Base-by-base conservation (phyloP, 139 green algal genomes). In the Chlorella vulgaris region DNA sequence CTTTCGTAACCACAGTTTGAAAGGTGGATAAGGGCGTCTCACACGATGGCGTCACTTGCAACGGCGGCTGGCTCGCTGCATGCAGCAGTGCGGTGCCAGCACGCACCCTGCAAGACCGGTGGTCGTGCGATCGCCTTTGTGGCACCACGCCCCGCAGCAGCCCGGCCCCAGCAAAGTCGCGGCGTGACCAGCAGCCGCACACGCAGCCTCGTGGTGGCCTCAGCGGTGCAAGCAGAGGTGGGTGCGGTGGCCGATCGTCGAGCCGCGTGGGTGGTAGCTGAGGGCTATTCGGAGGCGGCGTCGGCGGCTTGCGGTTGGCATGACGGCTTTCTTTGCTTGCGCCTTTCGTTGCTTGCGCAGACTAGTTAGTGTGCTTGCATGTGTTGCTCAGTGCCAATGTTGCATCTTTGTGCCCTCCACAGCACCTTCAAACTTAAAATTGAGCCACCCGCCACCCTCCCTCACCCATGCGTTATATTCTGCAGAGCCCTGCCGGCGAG, bases 221-320 rank as follows among this genome's bases (percentile, higher is more conserved):
- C 71, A 39, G 73, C 73, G 24, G 73, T 53, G 7, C 73, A 79
- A 35, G 70, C 51, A 22, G 51, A 71, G 65, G 35, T 43, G 33
- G 36, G 65, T 24, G 28, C 15, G 15, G 22, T 5, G 13, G 13
- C 47, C 47, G 15, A 55, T 15, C 47, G 15, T 15, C 15, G 47
- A 10, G 47, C 10, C 15, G 47, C 47, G 47, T 10, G 47, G 47
- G 13, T 15, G 10, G 13, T n/a, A n/a, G n/a, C n/a, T n/a, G n/a
- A n/a, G n/a, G n/a, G n/a, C n/a, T n/a, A n/a, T n/a, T n/a, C n/a
- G n/a, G n/a, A n/a, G n/a, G n/a, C n/a, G n/a, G n/a, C n/a, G n/a
- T n/a, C n/a, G n/a, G n/a, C n/a, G n/a, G n/a, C n/a, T n/a, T n/a
- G n/a, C n/a, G n/a, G n/a, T n/a, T n/a, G n/a, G n/a, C n/a, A n/a